Conservation (phyloP, 257 asterid species). For the Fraxinus quadrangulata region DNA sequence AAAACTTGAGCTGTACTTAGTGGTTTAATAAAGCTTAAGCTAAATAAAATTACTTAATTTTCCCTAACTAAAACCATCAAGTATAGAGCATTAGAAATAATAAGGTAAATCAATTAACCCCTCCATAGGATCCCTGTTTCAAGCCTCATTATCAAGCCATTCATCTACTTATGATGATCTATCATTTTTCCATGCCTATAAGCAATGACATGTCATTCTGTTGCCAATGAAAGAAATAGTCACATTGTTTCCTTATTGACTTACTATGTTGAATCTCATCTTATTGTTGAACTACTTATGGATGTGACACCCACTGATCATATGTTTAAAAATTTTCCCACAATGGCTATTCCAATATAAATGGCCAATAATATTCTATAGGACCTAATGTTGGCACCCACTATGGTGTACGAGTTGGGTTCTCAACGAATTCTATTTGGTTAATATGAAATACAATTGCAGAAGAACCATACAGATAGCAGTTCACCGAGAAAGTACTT, state of each 20-base stretch:
- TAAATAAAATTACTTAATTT: too few relatives aligned
- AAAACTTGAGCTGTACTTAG: not conserved
- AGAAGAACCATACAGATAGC: too few relatives aligned
- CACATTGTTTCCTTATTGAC: not conserved
- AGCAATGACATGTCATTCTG: not conserved
- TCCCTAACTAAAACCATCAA: not conserved
- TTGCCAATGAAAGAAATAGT: not conserved
- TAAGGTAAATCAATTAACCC: not conserved
- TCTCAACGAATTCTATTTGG: not conserved
- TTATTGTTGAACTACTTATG: too few relatives aligned
- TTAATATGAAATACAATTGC: not conserved
- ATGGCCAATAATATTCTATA: not conserved
- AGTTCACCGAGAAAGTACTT: too few relatives aligned
- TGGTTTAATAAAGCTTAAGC: not conserved
- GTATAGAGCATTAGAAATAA: too few relatives aligned
- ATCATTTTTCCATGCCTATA: not conserved
- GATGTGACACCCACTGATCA: too few relatives aligned
- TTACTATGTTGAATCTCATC: not conserved
- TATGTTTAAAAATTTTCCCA: not conserved
- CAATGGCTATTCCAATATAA: not conserved
- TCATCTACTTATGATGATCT: too few relatives aligned
- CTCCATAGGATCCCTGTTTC: too few relatives aligned
- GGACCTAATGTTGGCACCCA: not conserved
- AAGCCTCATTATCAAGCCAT: too few relatives aligned
- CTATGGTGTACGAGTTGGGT: not conserved